Conservation (phyloP, 331 rosid genomes). For the Malus hybrid region DNA sequence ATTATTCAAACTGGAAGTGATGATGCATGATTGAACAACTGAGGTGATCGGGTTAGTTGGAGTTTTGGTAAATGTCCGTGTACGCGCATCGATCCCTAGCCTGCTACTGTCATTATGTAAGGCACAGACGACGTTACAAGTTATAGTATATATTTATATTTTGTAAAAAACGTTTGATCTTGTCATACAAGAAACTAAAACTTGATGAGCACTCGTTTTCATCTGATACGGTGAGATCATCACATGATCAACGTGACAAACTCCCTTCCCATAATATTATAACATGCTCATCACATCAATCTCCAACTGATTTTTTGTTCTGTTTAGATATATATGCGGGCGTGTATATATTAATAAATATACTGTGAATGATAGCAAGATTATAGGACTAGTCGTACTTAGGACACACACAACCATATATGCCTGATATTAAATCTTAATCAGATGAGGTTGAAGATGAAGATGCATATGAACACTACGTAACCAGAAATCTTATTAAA, state of each 20-base stretch:
- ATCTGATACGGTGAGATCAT: background rate
- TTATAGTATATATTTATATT: too few relatives aligned
- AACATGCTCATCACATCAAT: background rate
- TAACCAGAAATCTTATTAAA: too few relatives aligned
- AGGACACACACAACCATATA: background rate
- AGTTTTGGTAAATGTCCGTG: constrained; percentile 3
- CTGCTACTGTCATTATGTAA: background rate
- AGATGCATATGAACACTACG: background rate
- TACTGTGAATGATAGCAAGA: background rate
- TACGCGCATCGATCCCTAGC: background rate
- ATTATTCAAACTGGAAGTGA: background rate
- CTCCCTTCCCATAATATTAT: background rate
- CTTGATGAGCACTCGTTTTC: background rate
- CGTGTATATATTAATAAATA: too few relatives aligned
- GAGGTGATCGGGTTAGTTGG: background rate
- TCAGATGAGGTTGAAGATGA: background rate
- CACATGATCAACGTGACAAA: background rate
- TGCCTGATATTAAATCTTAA: background rate
- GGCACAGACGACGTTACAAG: too few relatives aligned
- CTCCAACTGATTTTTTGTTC: background rate
- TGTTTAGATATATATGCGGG: background rate
- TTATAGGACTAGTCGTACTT: background rate
- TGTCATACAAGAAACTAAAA: background rate
- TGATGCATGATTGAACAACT: background rate
- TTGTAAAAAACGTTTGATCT: background rate